Conservation (phyloP, 257 asterid species). For the Gentiana macrophylla region DNA sequence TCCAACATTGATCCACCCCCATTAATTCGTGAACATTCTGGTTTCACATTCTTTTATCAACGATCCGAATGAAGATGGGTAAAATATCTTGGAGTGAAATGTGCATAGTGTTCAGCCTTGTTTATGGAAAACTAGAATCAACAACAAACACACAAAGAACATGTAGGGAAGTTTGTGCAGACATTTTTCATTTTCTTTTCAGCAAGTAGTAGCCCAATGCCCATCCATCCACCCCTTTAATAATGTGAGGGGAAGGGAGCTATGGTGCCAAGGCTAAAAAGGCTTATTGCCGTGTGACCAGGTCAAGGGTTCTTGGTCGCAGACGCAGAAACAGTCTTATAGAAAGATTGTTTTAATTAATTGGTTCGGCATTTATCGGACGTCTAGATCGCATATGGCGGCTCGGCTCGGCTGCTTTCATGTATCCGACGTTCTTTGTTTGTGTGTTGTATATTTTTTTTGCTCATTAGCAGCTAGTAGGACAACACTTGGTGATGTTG, state of each 20-base stretch:
- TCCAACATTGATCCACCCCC: conserved; percentile 87
- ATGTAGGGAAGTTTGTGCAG: conserved; percentile 40
- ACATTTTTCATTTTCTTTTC: conserved; percentile 14
- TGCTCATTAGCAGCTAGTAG: conserved; percentile 9
- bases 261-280: too few species aligned
- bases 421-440: conserved; percentile 1
- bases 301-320: too few species aligned
- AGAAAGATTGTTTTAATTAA: too few species aligned
- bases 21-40: conserved; percentile 82
- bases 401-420: too few species aligned
- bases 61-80: conserved; percentile 32
- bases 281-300: too few species aligned
- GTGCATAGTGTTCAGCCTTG: conserved; percentile 10
- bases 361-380: too few species aligned
- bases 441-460: conserved; percentile 27
- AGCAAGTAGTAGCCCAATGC: background rate
- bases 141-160: conserved; percentile 7
- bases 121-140: conserved; percentile 9
- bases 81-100: conserved; percentile 10
- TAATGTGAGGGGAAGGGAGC: too few species aligned
- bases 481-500: conserved; percentile 34
- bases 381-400: too few species aligned
- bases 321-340: too few species aligned
- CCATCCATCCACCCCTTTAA: too few species aligned
- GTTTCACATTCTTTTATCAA: conserved; percentile 80